Evolutionary conservation across 1,284 basidiomycete genomes (phyloP).

Genomic region (Sphagnurus paluster): DNA sequence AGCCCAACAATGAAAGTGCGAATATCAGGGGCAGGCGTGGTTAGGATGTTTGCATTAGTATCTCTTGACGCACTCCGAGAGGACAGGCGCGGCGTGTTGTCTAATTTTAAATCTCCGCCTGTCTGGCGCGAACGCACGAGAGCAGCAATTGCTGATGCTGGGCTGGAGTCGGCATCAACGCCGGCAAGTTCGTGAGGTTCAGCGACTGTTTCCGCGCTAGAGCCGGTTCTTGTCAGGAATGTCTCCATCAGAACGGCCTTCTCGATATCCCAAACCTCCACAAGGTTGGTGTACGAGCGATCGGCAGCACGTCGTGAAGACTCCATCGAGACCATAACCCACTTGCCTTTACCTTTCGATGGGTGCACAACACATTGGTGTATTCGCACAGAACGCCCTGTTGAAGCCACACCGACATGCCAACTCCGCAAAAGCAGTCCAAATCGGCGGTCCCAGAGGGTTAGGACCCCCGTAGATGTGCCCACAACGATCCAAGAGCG

Average conservation of each 20-base stretch:
- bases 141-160: constrained; percentile 69
- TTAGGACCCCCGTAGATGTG: constrained; percentile 80
- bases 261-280: constrained; percentile 85
- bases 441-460: constrained; percentile 94
- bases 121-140: constrained; percentile 46
- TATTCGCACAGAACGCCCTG: constrained; percentile 54
- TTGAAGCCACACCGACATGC: constrained; percentile 68
- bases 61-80: constrained; percentile 28
- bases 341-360: constrained; percentile 82
- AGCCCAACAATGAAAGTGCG: constrained; percentile 65
- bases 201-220: constrained; percentile 44
- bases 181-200: constrained; percentile 52
- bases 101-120: constrained; percentile 26
- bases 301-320: constrained; percentile 43
- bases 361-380: constrained; percentile 82
- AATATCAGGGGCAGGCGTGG: constrained; percentile 57
- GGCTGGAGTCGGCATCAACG: constrained; percentile 56
- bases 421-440: constrained; percentile 88
- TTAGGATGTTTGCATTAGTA: constrained; percentile 38
- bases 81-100: constrained; percentile 24
- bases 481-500: constrained; percentile 88
- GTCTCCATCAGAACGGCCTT: constrained; percentile 66
- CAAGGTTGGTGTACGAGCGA: constrained; percentile 44
- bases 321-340: constrained; percentile 85
- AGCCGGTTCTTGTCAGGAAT: constrained; percentile 53